These are phyloP conservation scores for Agroathelia rolfsii DNA, from an alignment of 1,284 basidiomycete genomes.

Conservation along the genomic window DNA sequence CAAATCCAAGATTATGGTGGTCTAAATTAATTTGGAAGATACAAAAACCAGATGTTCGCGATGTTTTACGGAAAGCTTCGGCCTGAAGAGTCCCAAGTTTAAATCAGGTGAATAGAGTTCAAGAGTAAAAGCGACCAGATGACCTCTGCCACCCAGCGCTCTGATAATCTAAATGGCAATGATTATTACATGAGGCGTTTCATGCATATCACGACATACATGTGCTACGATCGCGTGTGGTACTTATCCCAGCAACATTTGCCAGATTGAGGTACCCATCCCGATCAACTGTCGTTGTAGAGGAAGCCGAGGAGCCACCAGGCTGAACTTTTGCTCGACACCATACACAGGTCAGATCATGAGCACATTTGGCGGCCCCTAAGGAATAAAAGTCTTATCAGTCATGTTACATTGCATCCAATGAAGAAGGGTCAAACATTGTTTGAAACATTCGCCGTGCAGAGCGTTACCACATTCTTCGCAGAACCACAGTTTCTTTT, in stretches of 20 bases:
- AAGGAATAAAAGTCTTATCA: constrained; percentile 4
- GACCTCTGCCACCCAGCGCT: too few species aligned
- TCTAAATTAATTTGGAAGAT: too few species aligned
- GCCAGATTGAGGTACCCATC: constrained; percentile 59
- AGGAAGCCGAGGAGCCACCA: constrained; percentile 13
- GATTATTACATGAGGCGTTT: too few species aligned
- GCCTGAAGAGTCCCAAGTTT: too few species aligned
- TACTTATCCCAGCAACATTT: constrained; percentile 41
- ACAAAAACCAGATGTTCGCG: too few species aligned
- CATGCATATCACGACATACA: constrained; percentile 50
- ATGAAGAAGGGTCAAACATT: constrained; percentile 36
- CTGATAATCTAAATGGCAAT: too few species aligned
- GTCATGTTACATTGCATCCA: constrained; percentile 5
- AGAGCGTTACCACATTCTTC: constrained; percentile 58
- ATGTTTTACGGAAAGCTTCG: too few species aligned
- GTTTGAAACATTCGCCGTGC: constrained; percentile 56
- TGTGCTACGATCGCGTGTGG: constrained; percentile 51
- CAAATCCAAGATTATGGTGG: too few species aligned
- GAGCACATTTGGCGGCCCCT: constrained; percentile 40
- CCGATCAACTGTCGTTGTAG: constrained; percentile 14
- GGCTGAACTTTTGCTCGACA: constrained; percentile 40
- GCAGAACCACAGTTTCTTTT: constrained; percentile 47
- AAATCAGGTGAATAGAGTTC: too few species aligned
- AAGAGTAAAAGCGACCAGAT: too few species aligned
- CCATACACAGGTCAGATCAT: constrained; percentile 52